Percentiles rank a stretch among this genome's conserved stretches.
Evolutionary conservation across 768 basidiomycete genomes (phyloP).

Genomic region (Trametes maxima): DNA sequence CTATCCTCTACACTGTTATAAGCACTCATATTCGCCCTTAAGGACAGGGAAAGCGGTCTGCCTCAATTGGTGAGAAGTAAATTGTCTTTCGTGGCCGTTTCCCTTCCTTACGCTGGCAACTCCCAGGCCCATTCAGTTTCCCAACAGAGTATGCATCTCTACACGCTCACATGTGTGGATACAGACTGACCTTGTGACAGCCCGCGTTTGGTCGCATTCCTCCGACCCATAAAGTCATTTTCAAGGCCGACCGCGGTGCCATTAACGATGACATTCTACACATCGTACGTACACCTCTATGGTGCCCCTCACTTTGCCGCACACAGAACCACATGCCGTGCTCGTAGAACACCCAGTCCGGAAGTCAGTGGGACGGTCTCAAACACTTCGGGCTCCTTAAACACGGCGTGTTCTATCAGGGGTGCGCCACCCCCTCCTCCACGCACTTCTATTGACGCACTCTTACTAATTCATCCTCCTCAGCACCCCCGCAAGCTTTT

Average conservation of each 20-base stretch:
- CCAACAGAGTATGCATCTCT: constrained; percentile 48
- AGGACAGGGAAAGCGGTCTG: constrained; percentile 58
- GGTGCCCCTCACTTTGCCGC: not conserved
- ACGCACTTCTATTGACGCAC: not conserved
- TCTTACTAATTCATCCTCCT: not conserved
- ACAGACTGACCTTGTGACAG: constrained; percentile 33
- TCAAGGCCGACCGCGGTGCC: constrained; percentile 25
- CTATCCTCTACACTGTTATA: not conserved
- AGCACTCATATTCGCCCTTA: not conserved
- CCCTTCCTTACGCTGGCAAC: not conserved
- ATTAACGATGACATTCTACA: constrained; percentile 32
- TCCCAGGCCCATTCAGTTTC: constrained; percentile 68
- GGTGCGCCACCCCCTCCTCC: constrained; percentile 36
- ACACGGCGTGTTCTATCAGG: constrained; percentile 63
- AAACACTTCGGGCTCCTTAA: constrained; percentile 57
- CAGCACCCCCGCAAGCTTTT: constrained; percentile 46
- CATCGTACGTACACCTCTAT: constrained; percentile 21
- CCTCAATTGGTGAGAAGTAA: constrained; percentile 58
- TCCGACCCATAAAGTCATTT: constrained; percentile 52
- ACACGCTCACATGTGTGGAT: not conserved
- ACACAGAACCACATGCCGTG: not conserved
- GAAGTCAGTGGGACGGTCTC: constrained; percentile 71
- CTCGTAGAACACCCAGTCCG: constrained; percentile 69
- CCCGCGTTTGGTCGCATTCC: constrained; percentile 58
- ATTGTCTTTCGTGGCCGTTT: not conserved